A percentile compares a stretch with the other conserved stretches of the same genome.
These are phyloP conservation scores for Apocynum venetum DNA, from an alignment of 257 asterid genomes.

Conservation along the genomic window DNA sequence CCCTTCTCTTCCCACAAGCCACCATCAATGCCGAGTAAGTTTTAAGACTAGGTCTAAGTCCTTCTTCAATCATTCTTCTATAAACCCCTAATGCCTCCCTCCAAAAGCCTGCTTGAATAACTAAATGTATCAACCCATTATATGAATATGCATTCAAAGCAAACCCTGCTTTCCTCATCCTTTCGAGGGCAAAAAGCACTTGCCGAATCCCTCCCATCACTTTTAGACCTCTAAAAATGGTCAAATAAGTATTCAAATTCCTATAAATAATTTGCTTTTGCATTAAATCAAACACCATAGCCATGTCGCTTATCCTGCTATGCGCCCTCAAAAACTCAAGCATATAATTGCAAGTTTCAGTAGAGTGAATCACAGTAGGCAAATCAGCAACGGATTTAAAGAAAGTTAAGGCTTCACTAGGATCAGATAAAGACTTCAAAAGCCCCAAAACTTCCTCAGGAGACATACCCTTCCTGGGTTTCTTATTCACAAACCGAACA, in stretches of 20 bases:
- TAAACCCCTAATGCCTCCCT: conserved; percentile 63
- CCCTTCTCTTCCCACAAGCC: conserved; percentile 79
- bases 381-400: conserved; percentile 49
- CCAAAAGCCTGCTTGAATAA: conserved; percentile 73
- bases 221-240: conserved; percentile 60
- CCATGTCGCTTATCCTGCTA: conserved; percentile 61
- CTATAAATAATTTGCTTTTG: conserved; percentile 80
- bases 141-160: conserved; percentile 83
- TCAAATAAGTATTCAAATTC: conserved; percentile 70
- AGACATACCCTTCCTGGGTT: conserved; percentile 36
- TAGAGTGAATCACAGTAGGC: conserved; percentile 66
- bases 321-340: conserved; percentile 70
- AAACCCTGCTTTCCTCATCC: conserved; percentile 64
- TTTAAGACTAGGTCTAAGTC: conserved; percentile 84
- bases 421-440: conserved; percentile 54
- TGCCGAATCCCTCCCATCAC: conserved; percentile 73
- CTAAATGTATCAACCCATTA: conserved; percentile 87
- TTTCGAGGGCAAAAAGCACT: conserved; percentile 69
- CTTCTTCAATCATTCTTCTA: conserved; percentile 75
- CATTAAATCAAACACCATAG: conserved; percentile 78
- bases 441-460: conserved; percentile 55
- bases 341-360: conserved; percentile 87
- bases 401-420: conserved; percentile 48
- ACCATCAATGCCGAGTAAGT: conserved; percentile 96
- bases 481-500: conserved; percentile 28